phyloP scores from a whole-genome alignment of 345 rosid species.

The Syzygium grande region DNA sequence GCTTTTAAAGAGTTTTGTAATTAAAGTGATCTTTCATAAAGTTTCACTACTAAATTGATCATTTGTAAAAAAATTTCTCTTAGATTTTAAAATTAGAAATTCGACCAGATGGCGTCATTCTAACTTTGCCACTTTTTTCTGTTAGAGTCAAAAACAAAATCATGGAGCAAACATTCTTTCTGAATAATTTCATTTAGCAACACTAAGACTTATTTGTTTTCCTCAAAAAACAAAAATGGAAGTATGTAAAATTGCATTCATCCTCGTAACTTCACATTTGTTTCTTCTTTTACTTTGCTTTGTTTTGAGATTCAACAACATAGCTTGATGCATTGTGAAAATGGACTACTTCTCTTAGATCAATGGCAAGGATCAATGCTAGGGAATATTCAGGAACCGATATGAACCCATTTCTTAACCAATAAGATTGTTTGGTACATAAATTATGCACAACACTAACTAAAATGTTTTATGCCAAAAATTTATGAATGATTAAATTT shows the following conservation, averaged over 20 bases:
- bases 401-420: not conserved
- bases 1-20: not conserved
- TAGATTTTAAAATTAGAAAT: not conserved
- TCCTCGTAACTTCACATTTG: not conserved
- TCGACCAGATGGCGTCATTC: not conserved
- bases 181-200: not conserved
- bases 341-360: not conserved
- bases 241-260: not conserved
- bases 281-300: not conserved
- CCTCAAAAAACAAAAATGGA: not conserved
- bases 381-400: not conserved
- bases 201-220: not conserved
- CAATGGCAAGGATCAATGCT: not conserved
- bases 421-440: not conserved
- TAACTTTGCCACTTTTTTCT: not conserved
- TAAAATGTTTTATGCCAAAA: not conserved
- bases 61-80: not conserved
- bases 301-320: not conserved
- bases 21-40: not conserved
- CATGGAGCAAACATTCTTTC: not conserved
- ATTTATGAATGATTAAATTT: not conserved
- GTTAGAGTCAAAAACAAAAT: not conserved
- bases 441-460: not conserved
- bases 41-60: not conserved
- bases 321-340: not conserved